Percentiles rank a stretch among this genome's conserved stretches.
Evolutionary conservation across 2,329 filamentous ascomycete species (phyloP).

Genomic region (Sphaerulina musiva): DNA sequence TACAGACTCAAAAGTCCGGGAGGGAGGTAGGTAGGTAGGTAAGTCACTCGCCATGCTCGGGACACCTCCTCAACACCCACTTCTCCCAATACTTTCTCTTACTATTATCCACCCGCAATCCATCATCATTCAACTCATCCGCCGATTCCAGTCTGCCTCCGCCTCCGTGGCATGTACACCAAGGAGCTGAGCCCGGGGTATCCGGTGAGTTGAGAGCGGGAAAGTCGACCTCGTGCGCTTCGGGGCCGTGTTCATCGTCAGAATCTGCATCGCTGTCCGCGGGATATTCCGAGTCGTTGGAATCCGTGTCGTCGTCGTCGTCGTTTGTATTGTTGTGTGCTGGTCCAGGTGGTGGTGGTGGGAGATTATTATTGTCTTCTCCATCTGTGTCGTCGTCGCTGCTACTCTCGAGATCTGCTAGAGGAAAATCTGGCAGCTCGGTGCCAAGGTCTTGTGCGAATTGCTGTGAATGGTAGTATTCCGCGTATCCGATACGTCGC

Average conservation of each 20-base stretch:
- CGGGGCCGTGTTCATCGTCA: constrained; percentile 36
- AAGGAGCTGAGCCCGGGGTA: constrained; percentile 42
- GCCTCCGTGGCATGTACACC: constrained; percentile 41
- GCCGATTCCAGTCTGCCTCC: constrained; percentile 35
- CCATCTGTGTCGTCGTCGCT: constrained; percentile 14
- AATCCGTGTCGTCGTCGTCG: not conserved
- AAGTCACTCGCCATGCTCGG: constrained; percentile 21
- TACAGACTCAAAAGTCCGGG: too few species aligned
- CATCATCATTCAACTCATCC: constrained; percentile 46
- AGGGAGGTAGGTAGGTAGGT: too few species aligned
- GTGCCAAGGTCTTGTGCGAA: constrained; percentile 39
- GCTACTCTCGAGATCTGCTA: constrained; percentile 36
- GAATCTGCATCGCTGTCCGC: constrained; percentile 29
- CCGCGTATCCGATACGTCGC: constrained; percentile 55
- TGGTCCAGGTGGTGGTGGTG: not conserved
- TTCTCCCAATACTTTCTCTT: constrained; percentile 52
- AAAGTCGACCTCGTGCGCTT: constrained; percentile 41
- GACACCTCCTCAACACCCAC: constrained; percentile 48
- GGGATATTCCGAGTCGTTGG: constrained; percentile 6
- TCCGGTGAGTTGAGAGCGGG: constrained; percentile 37
- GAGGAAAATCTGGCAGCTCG: constrained; percentile 44
- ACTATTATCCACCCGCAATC: constrained; percentile 40
- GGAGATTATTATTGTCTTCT: constrained; percentile 10
- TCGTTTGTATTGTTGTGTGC: not conserved
- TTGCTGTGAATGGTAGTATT: constrained; percentile 44